Evolutionary conservation across 495 filamentous ascomycete genomes (phyloP).

Genomic region (Jackrogersella multiformis): DNA sequence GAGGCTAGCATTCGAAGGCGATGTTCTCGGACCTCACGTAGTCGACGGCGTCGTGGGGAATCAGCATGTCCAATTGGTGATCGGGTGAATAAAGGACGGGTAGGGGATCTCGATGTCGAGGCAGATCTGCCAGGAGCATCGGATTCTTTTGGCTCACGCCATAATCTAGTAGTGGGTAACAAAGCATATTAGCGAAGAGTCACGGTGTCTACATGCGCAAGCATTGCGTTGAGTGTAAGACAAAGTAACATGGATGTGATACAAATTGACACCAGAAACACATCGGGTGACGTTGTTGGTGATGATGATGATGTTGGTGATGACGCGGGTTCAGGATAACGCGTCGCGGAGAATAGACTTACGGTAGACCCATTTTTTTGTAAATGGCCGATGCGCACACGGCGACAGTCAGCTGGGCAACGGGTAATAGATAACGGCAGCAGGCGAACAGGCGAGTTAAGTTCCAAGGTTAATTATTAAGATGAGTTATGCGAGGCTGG

Average conservation of each 20-base stretch:
- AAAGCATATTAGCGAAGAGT: constrained; percentile 10
- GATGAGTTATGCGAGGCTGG: background rate
- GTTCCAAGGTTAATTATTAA: background rate
- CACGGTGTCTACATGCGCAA: background rate
- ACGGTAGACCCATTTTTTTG: constrained; percentile 81
- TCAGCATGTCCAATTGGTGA: constrained; percentile 69
- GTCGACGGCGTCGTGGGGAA: constrained; percentile 18
- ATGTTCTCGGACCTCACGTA: constrained; percentile 32
- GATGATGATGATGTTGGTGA: constrained; percentile 1
- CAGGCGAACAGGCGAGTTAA: constrained; percentile 4
- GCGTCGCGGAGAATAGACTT: constrained; percentile 56
- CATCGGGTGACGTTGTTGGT: background rate
- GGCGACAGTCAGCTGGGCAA: constrained; percentile 1
- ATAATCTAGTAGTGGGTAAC: constrained; percentile 53
- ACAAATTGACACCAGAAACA: constrained; percentile 6
- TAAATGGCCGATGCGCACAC: constrained; percentile 27
- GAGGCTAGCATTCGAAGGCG: constrained; percentile 30
- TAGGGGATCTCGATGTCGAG: constrained; percentile 56
- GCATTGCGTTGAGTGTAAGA: background rate
- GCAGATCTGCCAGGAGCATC: constrained; percentile 65
- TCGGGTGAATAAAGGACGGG: constrained; percentile 64
- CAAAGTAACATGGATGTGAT: background rate
- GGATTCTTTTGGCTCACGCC: constrained; percentile 63
- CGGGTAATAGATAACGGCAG: background rate
- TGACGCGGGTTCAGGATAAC: constrained; percentile 11